Evolutionary conservation across 441 rosid genomes (phyloP).

Genomic region (Brassica hybrid): DNA sequence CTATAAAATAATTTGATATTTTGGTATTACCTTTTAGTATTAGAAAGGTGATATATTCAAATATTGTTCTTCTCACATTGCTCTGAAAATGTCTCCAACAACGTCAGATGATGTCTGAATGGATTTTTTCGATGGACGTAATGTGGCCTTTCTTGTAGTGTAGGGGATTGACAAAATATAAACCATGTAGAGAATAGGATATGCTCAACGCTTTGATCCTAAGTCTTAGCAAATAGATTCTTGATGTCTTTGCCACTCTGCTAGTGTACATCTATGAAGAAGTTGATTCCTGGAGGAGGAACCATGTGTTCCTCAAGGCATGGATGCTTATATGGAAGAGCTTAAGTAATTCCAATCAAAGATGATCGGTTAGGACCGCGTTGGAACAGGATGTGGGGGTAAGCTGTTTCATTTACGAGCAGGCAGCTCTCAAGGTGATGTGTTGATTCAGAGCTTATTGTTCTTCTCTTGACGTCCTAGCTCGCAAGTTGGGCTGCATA

Average conservation of each 20-base stretch:
- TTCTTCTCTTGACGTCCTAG: conserved; percentile 30
- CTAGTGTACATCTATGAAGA: too few species aligned
- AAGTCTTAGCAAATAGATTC: too few species aligned
- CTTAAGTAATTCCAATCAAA: conserved; percentile 62
- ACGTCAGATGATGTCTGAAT: background rate
- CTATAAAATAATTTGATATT: background rate
- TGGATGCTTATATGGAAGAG: conserved; percentile 75
- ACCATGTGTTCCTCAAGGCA: too few species aligned
- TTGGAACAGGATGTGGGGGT: conserved; percentile 82
- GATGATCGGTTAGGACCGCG: conserved; percentile 67
- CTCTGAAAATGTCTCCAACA: background rate
- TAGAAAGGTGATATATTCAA: background rate
- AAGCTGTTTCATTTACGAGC: conserved; percentile 30
- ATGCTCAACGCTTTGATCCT: too few species aligned
- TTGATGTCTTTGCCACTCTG: too few species aligned
- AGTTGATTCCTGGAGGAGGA: too few species aligned
- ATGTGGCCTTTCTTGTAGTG: background rate
- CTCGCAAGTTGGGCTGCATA: conserved; percentile 42
- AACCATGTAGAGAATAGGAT: too few species aligned
- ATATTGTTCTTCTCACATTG: background rate
- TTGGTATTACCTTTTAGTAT: background rate
- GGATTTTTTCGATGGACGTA: too few species aligned
- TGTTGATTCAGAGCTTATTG: conserved; percentile 1
- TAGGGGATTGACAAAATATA: background rate
- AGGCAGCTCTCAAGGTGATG: background rate